Conservation (phyloP, 768 basidiomycete genomes). For the Suillus paluster region DNA sequence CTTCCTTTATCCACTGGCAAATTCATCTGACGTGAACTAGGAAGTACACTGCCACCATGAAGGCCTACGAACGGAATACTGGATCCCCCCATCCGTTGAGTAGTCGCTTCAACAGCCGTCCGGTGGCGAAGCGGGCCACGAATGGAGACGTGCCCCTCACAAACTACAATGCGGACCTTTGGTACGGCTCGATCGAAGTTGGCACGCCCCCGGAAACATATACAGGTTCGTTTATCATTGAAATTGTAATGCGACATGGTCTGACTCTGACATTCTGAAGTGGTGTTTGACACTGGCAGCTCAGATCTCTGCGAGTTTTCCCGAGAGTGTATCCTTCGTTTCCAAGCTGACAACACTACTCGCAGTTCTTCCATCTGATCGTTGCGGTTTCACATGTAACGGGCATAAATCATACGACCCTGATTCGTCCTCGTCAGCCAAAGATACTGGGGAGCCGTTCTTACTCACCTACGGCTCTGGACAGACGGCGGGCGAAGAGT, state of each 20-base stretch:
- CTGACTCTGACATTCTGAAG: constrained; percentile 22
- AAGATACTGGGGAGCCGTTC: constrained; percentile 20
- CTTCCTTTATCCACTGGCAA: not conserved
- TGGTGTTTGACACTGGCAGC: constrained; percentile 56
- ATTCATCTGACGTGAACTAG: constrained; percentile 27
- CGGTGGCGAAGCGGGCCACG: constrained; percentile 14
- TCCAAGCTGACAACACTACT: not conserved
- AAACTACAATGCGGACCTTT: constrained; percentile 29
- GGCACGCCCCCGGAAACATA: constrained; percentile 49
- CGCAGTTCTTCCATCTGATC: constrained; percentile 36
- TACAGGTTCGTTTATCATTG: constrained; percentile 33
- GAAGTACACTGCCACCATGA: constrained; percentile 46
- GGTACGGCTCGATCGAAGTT: no score
- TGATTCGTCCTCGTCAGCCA: constrained; percentile 28
- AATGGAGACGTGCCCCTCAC: constrained; percentile 31
- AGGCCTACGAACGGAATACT: constrained; percentile 46
- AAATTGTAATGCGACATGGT: not conserved
- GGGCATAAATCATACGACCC: constrained; percentile 34
- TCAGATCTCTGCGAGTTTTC: constrained; percentile 41
- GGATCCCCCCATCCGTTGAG: constrained; percentile 38
- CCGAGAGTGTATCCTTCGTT: no score
- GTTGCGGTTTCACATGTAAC: constrained; percentile 28
- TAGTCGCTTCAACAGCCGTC: constrained; percentile 11
- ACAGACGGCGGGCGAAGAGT: constrained; percentile 32
- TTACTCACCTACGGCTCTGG: constrained; percentile 45